phyloP scores from a whole-genome alignment of 176 grass and related monocot genomes.

The Eremochloa ophiuroides region DNA sequence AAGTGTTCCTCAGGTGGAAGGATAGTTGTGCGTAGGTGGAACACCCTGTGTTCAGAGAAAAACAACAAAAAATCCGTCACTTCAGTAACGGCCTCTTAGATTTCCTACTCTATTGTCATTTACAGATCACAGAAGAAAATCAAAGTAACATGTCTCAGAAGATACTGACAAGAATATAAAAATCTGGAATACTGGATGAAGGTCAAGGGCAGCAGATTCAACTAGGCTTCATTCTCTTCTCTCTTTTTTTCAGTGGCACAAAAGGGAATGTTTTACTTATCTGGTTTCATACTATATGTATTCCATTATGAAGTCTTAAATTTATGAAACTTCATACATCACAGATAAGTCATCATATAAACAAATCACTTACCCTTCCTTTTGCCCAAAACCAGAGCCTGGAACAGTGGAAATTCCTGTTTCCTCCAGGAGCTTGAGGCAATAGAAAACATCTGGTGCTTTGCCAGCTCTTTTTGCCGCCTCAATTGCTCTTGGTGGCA shows the following conservation, averaged over 20 bases:
- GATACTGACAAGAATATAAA: neutral
- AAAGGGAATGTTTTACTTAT: neutral
- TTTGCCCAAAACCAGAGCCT: conserved; percentile 96
- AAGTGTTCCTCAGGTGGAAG: conserved; percentile 93
- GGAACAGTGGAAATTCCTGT: conserved; percentile 99
- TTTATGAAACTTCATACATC: neutral
- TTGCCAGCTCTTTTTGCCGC: conserved; percentile 79
- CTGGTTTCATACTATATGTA: neutral
- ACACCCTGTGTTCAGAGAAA: conserved; percentile 48
- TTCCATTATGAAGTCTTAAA: neutral
- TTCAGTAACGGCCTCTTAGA: neutral
- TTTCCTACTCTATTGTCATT: neutral
- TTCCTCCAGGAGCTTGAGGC: conserved; percentile 90
- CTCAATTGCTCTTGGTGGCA: conserved; percentile 83
- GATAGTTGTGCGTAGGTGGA: conserved; percentile 96
- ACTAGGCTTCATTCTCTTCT: neutral
- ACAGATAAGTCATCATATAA: neutral
- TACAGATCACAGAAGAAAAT: neutral
- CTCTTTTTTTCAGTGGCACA: neutral
- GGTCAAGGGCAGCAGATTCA: neutral
- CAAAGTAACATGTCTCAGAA: neutral
- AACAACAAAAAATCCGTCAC: neutral
- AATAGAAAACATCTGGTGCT: conserved; percentile 89
- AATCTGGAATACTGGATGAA: neutral
- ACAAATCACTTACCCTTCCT: conserved; percentile 72